Evolutionary conservation across 2,329 filamentous ascomycete genomes (phyloP).

Genomic region (Aschersonia sp.): DNA sequence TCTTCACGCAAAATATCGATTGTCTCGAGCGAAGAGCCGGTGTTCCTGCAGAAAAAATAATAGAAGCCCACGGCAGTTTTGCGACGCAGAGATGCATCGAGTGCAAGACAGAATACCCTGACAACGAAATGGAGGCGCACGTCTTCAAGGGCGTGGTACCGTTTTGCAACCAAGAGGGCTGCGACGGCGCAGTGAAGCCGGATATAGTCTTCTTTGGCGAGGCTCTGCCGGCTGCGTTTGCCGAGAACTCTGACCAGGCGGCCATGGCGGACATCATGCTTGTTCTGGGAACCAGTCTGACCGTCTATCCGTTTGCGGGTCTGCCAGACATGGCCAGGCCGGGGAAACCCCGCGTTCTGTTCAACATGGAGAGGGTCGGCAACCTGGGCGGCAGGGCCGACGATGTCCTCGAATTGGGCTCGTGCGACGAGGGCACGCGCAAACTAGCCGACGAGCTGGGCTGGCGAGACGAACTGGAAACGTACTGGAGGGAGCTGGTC

Average conservation of each 20-base stretch:
- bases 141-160: constrained; percentile 57
- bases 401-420: constrained; percentile 70
- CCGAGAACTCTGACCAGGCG: constrained; percentile 27
- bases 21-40: constrained; percentile 82
- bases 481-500: constrained; percentile 54
- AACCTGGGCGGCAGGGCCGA: constrained; percentile 62
- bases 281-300: constrained; percentile 77
- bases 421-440: constrained; percentile 71
- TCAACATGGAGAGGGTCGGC: constrained; percentile 78
- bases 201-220: constrained; percentile 94
- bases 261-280: constrained; percentile 61
- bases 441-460: constrained; percentile 67
- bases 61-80: constrained; percentile 94
- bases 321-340: constrained; percentile 52
- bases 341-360: constrained; percentile 60
- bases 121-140: constrained; percentile 56
- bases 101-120: constrained; percentile 59
- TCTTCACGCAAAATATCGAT: constrained; percentile 98
- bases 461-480: constrained; percentile 74
- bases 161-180: constrained; percentile 44
- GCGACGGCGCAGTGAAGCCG: constrained; percentile 74
- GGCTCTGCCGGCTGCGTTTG: constrained; percentile 30
- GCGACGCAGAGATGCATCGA: constrained; percentile 84
- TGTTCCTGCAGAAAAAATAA: constrained; percentile 63
- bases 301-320: constrained; percentile 77